phyloP scores from a whole-genome alignment of 176 grass and related monocot genomes.

The Thalia dealbata region DNA sequence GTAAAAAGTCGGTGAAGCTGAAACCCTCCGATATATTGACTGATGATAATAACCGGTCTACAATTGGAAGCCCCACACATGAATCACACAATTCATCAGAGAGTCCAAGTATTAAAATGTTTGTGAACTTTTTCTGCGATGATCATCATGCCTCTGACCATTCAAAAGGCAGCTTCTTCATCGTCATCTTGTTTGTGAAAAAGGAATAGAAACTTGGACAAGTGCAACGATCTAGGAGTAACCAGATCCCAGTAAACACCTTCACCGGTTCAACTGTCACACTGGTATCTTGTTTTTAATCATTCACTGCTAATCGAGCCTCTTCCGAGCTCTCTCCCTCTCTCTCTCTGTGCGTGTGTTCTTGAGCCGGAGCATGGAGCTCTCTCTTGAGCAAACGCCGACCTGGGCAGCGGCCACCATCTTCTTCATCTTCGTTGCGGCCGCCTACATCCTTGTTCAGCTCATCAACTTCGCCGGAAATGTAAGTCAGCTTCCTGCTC shows the following conservation, averaged over 20 bases:
- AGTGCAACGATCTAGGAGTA: neutral
- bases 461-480: neutral
- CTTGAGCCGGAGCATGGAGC: neutral
- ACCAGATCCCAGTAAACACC: neutral
- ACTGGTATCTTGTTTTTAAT: neutral
- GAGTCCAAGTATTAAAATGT: too few species aligned
- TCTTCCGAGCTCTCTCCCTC: neutral
- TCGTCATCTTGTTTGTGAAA: too few species aligned
- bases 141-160: too few species aligned
- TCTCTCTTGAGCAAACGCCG: conserved; percentile 8
- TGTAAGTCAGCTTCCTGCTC: neutral
- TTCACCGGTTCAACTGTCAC: neutral
- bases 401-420: neutral
- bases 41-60: too few species aligned
- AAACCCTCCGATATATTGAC: too few species aligned
- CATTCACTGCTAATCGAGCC: too few species aligned
- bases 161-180: too few species aligned
- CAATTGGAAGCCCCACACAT: too few species aligned
- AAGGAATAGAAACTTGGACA: neutral
- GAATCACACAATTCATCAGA: too few species aligned
- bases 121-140: too few species aligned
- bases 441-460: neutral
- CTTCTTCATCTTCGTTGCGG: conserved; percentile 3
- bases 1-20: too few species aligned
- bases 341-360: neutral